A percentile compares a stretch with the other conserved stretches of the same genome.
These are phyloP conservation scores for Phytophthora litchii DNA, from an alignment of 352 stramenopile genomes.

Conservation along the genomic window DNA sequence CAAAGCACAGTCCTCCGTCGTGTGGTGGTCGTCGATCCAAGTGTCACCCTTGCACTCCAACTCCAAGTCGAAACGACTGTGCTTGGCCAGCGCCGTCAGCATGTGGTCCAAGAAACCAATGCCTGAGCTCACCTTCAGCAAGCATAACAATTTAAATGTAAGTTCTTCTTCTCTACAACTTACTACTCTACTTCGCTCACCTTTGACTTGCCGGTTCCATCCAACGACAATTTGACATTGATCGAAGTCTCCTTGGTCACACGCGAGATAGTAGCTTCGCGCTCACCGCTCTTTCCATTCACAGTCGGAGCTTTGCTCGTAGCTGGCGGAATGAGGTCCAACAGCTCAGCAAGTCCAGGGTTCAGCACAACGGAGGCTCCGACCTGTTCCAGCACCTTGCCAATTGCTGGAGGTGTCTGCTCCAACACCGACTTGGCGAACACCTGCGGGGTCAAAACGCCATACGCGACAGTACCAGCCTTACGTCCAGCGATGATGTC, in stretches of 20 bases:
- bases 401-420: slow-evolving; percentile 52
- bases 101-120: slow-evolving; percentile 95
- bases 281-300: slow-evolving; percentile 17
- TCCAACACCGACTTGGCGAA: slow-evolving; percentile 80
- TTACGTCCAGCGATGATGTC: slow-evolving; percentile 90
- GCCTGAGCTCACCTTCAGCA: slow-evolving; percentile 78
- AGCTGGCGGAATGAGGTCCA: slow-evolving; percentile 74
- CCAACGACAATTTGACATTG: slow-evolving; percentile 83
- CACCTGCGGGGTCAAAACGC: slow-evolving; percentile 89
- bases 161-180: not conserved
- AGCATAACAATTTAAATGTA: not conserved
- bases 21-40: slow-evolving; percentile 98
- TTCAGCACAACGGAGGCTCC: slow-evolving; percentile 72
- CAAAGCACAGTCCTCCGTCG: slow-evolving; percentile 94
- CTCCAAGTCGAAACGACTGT: slow-evolving; percentile 90
- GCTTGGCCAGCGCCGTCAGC: slow-evolving; percentile 87
- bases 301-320: not conserved
- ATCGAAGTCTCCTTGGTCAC: slow-evolving; percentile 97
- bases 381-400: slow-evolving; percentile 52
- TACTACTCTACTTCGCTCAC: slow-evolving; percentile 20
- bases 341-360: slow-evolving; percentile 78
- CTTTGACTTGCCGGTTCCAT: slow-evolving; percentile 87
- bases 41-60: slow-evolving; percentile 93
- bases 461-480: slow-evolving; percentile 74
- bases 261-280: slow-evolving; percentile 60